A percentile compares a stretch with the other conserved stretches of the same genome.
Conservation (phyloP, 108 stramenopile genomes). For the Cyclotella sp. region DNA sequence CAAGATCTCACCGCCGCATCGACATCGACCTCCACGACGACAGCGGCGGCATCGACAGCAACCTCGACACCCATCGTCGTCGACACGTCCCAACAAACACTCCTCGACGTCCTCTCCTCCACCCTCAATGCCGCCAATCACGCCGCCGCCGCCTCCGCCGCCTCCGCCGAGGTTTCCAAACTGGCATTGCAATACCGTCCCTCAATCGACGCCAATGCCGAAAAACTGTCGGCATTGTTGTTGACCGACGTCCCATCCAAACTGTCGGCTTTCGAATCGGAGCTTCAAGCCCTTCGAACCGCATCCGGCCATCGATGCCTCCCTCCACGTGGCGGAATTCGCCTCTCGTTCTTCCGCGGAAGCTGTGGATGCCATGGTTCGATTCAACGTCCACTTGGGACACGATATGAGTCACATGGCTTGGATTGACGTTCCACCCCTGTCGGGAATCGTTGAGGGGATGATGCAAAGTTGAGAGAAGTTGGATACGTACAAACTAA, state of each 20-base stretch:
- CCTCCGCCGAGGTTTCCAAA: slow-evolving; percentile 16
- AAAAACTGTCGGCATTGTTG: not conserved
- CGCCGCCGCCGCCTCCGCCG: slow-evolving; percentile 15
- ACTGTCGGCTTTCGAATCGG: not conserved
- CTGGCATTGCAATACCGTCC: not conserved
- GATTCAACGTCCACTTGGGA: too few species aligned
- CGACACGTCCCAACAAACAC: not conserved
- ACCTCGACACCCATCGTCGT: not conserved
- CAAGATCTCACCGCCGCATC: not conserved
- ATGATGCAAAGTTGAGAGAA: not conserved
- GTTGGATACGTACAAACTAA: slow-evolving; percentile 2
- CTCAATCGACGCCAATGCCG: too few species aligned
- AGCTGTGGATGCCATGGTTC: too few species aligned
- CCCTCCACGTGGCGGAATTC: too few species aligned
- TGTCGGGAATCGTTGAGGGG: too few species aligned
- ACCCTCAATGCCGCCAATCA: slow-evolving; percentile 15
- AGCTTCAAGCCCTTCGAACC: not conserved
- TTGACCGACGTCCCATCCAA: slow-evolving; percentile 11
- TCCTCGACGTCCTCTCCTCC: slow-evolving; percentile 21
- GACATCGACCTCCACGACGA: not conserved
- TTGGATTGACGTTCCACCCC: too few species aligned
- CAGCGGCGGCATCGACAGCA: not conserved
- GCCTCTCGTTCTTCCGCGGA: too few species aligned
- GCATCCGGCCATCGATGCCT: too few species aligned
- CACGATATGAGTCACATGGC: too few species aligned